These are phyloP conservation scores for Eucommia ulmoides DNA, from an alignment of 257 asterid species.

Conservation along the genomic window DNA sequence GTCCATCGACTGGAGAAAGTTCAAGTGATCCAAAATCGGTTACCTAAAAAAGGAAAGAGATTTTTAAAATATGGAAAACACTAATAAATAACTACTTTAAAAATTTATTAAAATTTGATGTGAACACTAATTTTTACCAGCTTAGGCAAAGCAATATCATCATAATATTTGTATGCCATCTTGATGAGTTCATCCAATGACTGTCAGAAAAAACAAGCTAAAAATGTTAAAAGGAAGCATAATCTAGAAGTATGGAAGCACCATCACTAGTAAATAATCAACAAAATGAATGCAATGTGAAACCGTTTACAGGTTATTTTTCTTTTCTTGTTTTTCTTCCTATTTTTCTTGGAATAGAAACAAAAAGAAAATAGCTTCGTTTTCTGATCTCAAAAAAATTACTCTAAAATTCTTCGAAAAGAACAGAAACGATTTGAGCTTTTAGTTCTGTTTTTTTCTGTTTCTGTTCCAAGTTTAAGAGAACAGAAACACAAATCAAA, in stretches of 20 bases:
- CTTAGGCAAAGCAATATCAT: slow-evolving; percentile 89
- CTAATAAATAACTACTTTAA: slow-evolving; percentile 7
- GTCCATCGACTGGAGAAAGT: slow-evolving; percentile 99
- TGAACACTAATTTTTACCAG: slow-evolving; percentile 47
- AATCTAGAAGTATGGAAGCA: no score
- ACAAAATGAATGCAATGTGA: neutral
- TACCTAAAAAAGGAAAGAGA: slow-evolving; percentile 42
- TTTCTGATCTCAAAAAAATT: no score
- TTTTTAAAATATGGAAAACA: slow-evolving; percentile 4
- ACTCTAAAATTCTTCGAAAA: no score
- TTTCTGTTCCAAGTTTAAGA: no score
- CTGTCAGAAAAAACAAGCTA: slow-evolving; percentile 38
- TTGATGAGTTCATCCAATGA: slow-evolving; percentile 71
- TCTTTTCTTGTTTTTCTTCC: neutral
- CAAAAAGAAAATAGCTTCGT: no score
- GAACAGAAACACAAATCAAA: neutral
- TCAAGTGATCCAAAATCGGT: slow-evolving; percentile 97
- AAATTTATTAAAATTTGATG: slow-evolving; percentile 5
- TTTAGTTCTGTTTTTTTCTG: no score
- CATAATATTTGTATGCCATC: slow-evolving; percentile 73
- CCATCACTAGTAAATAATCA: no score
- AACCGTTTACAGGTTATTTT: neutral
- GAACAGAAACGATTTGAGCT: no score
- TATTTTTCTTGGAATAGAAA: neutral
- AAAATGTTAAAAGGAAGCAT: slow-evolving; percentile 15